Evolutionary conservation across 2,329 filamentous ascomycete species (phyloP), one percentile per base, ranked within the genome.

Genomic region (Aspergillus nomiae): DNA sequence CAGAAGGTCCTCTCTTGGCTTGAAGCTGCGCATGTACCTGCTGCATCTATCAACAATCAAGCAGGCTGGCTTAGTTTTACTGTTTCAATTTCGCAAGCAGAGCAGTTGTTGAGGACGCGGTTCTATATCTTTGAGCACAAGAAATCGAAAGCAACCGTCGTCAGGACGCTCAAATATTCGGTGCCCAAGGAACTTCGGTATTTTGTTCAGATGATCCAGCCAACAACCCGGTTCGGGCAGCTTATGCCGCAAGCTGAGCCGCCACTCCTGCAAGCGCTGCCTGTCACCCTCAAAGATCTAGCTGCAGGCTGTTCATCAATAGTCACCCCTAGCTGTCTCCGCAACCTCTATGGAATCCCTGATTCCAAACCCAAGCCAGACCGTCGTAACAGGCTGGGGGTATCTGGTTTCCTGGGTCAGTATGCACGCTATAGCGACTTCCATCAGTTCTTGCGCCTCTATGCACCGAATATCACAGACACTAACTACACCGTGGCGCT

Each of bases 171-270:
- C 19, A 78, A 82, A 54, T 91, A 91, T 75, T 89, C 86, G 0
- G 82, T 91, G 1, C 89, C 89, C 0, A 79, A 79, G 57, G 74
- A 81, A 0, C 74, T 91, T 9, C 80, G 82, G 58, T 69, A 78
- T 50, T 81, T 87, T 68, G 81, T 91, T 62, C 84, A 86, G 62
- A 81, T 89, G 71, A 86, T 90, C 56, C 86, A 90, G 73, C 88
- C 88, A 1, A 90, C 88, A 0, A 90, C 86, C 4, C 81, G 85
- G 45, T 90, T 90, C 63, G 85, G 85, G 21, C 78, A 82, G 60
- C 79, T 85, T 26, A 74, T 73, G 34, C 68, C 82, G 2, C 81
- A 85, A 61, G 71, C 68, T 51, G 79, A 73, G 30, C 74, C 75
- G 8, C 71, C 79, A 14, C 61, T 74, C 24, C 59, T 69, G 8